These are phyloP conservation scores for Cutaneotrichosporon cyanovorans DNA, from an alignment of 1,284 basidiomycete genomes.

Conservation along the genomic window DNA sequence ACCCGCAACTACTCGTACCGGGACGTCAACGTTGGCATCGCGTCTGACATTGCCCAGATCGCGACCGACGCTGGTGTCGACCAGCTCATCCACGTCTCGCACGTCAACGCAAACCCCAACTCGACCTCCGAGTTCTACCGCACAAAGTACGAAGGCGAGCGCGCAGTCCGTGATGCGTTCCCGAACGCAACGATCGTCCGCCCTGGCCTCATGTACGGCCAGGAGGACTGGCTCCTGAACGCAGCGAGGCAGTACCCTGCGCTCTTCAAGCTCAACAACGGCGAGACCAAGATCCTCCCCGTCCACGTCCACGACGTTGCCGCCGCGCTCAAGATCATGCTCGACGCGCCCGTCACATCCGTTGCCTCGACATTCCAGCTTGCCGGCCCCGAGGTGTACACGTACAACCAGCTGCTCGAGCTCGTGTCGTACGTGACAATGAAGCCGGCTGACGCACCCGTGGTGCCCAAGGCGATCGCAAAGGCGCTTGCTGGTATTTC, in stretches of 20 bases:
- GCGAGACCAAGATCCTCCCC: constrained; percentile 76
- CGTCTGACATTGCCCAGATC: constrained; percentile 71
- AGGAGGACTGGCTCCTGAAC: constrained; percentile 90
- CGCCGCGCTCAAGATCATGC: constrained; percentile 75
- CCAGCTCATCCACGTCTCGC: constrained; percentile 89
- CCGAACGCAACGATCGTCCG: constrained; percentile 82
- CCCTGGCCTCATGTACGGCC: constrained; percentile 78
- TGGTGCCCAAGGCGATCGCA: constrained; percentile 70
- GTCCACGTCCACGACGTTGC: constrained; percentile 94
- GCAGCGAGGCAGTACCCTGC: constrained; percentile 89
- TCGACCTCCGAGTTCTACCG: constrained; percentile 80
- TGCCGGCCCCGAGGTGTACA: constrained; percentile 81
- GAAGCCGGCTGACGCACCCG: constrained; percentile 59
- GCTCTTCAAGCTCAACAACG: constrained; percentile 88
- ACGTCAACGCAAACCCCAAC: constrained; percentile 77
- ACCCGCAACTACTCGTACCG: constrained; percentile 83
- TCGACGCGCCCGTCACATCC: constrained; percentile 55
- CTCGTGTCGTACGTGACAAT: constrained; percentile 76
- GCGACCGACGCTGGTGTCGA: constrained; percentile 70
- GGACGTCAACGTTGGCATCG: constrained; percentile 52
- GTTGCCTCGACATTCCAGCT: constrained; percentile 66
- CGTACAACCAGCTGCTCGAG: constrained; percentile 74
- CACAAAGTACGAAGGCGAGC: constrained; percentile 85
- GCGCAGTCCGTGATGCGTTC: constrained; percentile 76
- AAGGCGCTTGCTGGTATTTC: constrained; percentile 58